Evolutionary conservation across 805 yeast species (phyloP), one percentile per base, ranked within the genome.

Genomic region (Isabelozyma heimii): DNA sequence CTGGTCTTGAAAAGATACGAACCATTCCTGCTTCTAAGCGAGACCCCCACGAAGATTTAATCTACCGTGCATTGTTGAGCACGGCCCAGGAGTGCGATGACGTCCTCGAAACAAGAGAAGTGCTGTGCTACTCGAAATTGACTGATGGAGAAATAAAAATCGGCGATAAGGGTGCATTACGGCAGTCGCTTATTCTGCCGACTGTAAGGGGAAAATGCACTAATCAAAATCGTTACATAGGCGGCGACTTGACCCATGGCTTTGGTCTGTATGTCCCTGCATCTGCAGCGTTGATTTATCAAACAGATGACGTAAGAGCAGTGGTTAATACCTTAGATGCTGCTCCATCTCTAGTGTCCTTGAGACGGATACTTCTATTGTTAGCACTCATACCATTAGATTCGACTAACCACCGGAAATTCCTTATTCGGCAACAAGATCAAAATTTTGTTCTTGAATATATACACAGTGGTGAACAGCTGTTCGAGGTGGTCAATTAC

Each of bases 371-470:
- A 14, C 43, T 63, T 28, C 47, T 57, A 10, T 42, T 47, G 40
- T 44, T 63, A 13, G 53, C 60, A 56, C 47, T 48, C 24, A 47
- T 63, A 4, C 67, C 67, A 4, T 35, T 62, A n/a, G 47, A 52
- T 16, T 24, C 15, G 42, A 26, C 26, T 38, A 45, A 24, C 45
- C 20, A 35, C 44, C 40, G 9, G 39, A 13, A 26, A 39, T 46
- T 44, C 17, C 8, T 30, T 17, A 41, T 28, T 8, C 28, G 44
- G 26, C 26, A 39, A 16, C 37, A 30, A 30, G 35, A 30, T 30
- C 10, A 13, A 13, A 30, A 30, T 8, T 30, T 9, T 9, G 35
- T 30, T 30, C 35, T 30, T 13, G 35, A 13, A 13, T 30, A 30
- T 10, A 30, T 10, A 9, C 8, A 9, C 35, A 13, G n/a, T 16